Evolutionary conservation across 148 eudicot species (phyloP).

Genomic region (Arbutus unedo): DNA sequence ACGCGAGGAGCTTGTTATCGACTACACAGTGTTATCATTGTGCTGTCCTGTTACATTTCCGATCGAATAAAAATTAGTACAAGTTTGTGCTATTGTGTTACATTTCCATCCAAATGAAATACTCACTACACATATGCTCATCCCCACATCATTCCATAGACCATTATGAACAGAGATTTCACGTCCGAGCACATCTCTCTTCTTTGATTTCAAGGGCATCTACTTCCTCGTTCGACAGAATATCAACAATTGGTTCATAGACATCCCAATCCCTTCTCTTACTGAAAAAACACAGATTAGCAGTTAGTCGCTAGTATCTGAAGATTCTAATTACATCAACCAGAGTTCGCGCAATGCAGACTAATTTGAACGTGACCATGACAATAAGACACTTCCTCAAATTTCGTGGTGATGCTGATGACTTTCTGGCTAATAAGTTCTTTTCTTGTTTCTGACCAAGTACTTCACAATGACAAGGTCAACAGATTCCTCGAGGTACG

Average conservation of each 20-base stretch:
- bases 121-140: not conserved
- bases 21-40: no score
- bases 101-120: not conserved
- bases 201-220: slow-evolving; percentile 84
- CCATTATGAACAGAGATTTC: not conserved
- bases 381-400: not conserved
- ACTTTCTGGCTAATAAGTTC: not conserved
- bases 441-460: not conserved
- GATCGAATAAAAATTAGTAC: not conserved
- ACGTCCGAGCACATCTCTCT: slow-evolving; percentile 47
- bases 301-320: not conserved
- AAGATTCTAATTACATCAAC: not conserved
- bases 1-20: no score
- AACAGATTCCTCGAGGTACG: not conserved
- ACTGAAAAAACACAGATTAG: slow-evolving; percentile 31
- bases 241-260: slow-evolving; percentile 91
- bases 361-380: not conserved
- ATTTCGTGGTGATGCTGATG: not conserved
- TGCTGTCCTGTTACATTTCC: not conserved
- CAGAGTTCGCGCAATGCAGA: not conserved
- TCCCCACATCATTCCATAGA: not conserved
- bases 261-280: slow-evolving; percentile 96
- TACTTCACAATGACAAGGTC: not conserved
- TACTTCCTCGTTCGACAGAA: slow-evolving; percentile 88
- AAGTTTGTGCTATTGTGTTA: not conserved